Evolutionary conservation across 352 stramenopile species (phyloP), one percentile per base, ranked within the genome.

Genomic region (Pythium apleroticum): DNA sequence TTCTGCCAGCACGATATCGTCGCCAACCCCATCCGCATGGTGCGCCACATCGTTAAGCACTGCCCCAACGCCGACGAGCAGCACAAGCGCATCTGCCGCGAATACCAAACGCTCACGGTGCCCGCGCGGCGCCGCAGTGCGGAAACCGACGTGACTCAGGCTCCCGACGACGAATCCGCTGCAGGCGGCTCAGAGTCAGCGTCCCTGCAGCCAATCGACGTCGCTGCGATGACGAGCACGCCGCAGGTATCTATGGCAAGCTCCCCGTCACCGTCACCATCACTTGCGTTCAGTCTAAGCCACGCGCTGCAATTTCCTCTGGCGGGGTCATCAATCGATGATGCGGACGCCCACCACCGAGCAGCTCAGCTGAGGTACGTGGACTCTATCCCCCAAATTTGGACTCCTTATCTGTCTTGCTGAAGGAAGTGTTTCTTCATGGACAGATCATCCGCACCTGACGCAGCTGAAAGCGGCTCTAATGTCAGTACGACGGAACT

Each of bases 1-100:
- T 78, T 83, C 60, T 83, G 75, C 45, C 62, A 72, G 17, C 75
- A 78, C 53, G 75, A 83, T 60, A 72, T 73, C 25, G 75, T 83
- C 30, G 75, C 75, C 30, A 80, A 80, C 41, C 75, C 75, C 11
- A 66, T 65, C 30, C 72, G 75, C 37, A 83, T 83, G 75, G 75
- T 79, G 64, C 72, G 75, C 33, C 75, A 83, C 63, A 79, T 83
- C 64, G 52, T 77, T 53, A 73, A 72, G 59, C 63, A 73, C 57
- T 80, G 75, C 63, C 75, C 75, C 8, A 60, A 66, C 48, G 75
- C 68, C 12, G 75, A 80, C 67, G 75, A 80, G 41, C 28, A 66
- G 11, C 75, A 83, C 67, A 80, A 79, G 62, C 58, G 66, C 48
- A 73, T 83, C 57, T 83, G 75, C 48, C 61, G 69, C 33, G 72